Conservation (phyloP, 2,329 filamentous ascomycete genomes). For the Cylindrodendrum hubeiense region DNA sequence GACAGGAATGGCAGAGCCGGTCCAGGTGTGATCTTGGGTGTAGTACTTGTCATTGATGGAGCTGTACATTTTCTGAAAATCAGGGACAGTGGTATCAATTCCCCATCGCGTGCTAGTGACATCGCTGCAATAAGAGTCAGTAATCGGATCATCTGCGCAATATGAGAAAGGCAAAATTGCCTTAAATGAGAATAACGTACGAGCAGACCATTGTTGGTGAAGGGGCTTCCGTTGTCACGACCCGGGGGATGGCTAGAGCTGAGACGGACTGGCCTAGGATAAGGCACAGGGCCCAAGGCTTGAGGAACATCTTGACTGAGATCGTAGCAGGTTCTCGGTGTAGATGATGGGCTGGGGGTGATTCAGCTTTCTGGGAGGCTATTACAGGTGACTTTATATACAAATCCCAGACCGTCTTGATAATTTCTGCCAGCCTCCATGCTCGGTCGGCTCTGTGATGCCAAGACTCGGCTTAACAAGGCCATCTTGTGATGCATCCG, state of each 20-base stretch:
- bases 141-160: background rate
- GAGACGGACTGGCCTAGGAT: background rate
- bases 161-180: background rate
- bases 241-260: background rate
- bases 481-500: background rate
- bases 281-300: background rate
- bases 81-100: slow-evolving; percentile 33
- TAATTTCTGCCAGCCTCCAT: background rate
- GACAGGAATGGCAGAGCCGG: slow-evolving; percentile 31
- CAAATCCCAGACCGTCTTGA: background rate
- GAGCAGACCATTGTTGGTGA: background rate
- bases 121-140: background rate
- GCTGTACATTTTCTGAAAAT: slow-evolving; percentile 30
- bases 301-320: background rate
- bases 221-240: background rate
- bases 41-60: slow-evolving; percentile 40
- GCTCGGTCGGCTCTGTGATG: background rate
- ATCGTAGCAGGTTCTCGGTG: background rate
- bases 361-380: background rate
- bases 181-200: background rate
- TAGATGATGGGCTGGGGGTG: background rate
- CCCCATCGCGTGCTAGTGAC: slow-evolving; percentile 38
- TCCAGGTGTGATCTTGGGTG: slow-evolving; percentile 32
- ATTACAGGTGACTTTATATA: background rate
- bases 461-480: background rate